Percentiles rank a stretch among this genome's conserved stretches.
Evolutionary conservation across 306 rosid genomes (phyloP).

Genomic region (Prinsepia uniflora): DNA sequence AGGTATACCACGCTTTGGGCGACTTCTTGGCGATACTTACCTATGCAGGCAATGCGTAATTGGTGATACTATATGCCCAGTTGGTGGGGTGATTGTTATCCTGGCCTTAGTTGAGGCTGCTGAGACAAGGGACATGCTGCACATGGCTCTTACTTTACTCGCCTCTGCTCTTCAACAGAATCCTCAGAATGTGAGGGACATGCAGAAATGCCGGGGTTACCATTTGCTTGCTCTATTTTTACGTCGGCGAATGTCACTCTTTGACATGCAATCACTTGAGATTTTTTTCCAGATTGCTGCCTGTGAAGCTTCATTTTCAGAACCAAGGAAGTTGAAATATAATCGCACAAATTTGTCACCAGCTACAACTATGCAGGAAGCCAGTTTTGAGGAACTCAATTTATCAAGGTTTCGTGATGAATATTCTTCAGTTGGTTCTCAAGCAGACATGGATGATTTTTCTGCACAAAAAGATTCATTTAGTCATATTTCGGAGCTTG

Average conservation of each 20-base stretch:
- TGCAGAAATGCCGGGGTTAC: constrained; percentile 94
- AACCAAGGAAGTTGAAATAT: constrained; percentile 76
- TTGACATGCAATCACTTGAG: constrained; percentile 97
- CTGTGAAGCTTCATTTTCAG: constrained; percentile 98
- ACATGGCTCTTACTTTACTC: constrained; percentile 85
- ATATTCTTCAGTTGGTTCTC: constrained; percentile 81
- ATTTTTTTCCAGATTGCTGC: constrained; percentile 97
- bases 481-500: constrained; percentile 96
- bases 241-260: constrained; percentile 82
- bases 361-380: constrained; percentile 53
- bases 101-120: constrained; percentile 96
- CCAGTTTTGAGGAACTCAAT: constrained; percentile 65
- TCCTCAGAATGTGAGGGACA: constrained; percentile 86
- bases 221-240: constrained; percentile 92
- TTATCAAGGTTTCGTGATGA: constrained; percentile 84
- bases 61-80: constrained; percentile 77
- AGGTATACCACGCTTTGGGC: constrained; percentile 99
- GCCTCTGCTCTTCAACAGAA: constrained; percentile 91
- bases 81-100: constrained; percentile 92
- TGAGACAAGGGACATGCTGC: constrained; percentile 92
- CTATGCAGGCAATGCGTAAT: constrained; percentile 81
- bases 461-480: constrained; percentile 81
- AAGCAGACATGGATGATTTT: constrained; percentile 89
- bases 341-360: constrained; percentile 52
- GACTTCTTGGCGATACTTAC: constrained; percentile 81